Evolutionary conservation across 2,329 filamentous ascomycete genomes (phyloP).

Genomic region (Mycosphaerella sp.): DNA sequence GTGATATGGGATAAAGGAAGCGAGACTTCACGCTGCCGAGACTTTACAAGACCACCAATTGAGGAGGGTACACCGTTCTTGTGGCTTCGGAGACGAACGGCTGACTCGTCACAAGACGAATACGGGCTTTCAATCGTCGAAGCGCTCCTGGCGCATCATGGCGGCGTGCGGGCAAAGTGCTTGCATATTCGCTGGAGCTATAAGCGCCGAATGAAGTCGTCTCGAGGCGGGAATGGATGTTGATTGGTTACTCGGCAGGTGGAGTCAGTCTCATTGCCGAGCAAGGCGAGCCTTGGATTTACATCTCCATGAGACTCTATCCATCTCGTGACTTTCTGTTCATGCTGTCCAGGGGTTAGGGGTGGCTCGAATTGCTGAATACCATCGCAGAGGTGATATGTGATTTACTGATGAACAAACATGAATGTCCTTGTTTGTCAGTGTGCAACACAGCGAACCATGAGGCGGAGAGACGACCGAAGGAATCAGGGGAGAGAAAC

Average conservation of each 20-base stretch:
- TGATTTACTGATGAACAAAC: not conserved
- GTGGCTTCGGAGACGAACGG: constrained; percentile 4
- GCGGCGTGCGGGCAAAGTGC: constrained; percentile 18
- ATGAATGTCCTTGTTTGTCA: not conserved
- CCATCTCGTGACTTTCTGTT: no score
- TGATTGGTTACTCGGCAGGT: constrained; percentile 9
- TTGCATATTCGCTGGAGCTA: constrained; percentile 16
- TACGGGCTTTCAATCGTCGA: constrained; percentile 6
- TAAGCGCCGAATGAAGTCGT: constrained; percentile 23
- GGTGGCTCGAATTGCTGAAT: not conserved
- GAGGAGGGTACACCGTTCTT: constrained; percentile 3
- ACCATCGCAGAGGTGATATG: not conserved
- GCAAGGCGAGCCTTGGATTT: constrained; percentile 1
- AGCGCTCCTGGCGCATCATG: constrained; percentile 11
- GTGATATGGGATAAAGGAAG: constrained; percentile 16
- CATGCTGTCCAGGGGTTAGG: no score
- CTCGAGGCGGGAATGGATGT: not conserved
- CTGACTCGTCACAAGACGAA: constrained; percentile 15
- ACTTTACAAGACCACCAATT: constrained; percentile 9
- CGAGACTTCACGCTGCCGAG: constrained; percentile 11
- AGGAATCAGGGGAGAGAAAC: not conserved
- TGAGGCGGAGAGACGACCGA: not conserved
- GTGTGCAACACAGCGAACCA: constrained; percentile 3
- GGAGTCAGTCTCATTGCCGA: constrained; percentile 7
- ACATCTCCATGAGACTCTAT: not conserved